Conservation (phyloP, 192 early-diverging fungal genomes). For the Backusella liffmaniae region DNA sequence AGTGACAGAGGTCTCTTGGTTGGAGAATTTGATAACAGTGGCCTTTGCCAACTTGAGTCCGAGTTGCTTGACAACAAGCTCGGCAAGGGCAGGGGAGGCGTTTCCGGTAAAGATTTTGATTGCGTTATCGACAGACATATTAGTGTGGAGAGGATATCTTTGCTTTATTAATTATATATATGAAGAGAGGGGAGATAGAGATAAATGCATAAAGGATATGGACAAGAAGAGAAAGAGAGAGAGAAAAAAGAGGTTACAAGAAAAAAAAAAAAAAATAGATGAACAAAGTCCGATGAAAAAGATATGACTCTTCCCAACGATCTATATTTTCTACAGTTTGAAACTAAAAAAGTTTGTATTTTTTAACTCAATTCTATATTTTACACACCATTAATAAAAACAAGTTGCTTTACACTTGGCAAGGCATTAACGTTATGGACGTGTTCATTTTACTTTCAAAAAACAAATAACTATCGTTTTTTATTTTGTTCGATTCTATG, state of each 20-base stretch:
- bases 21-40: constrained; percentile 93
- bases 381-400: no score
- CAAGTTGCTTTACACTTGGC: no score
- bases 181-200: not conserved
- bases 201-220: not conserved
- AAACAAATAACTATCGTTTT: not conserved
- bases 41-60: constrained; percentile 89
- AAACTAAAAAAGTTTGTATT: no score
- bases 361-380: no score
- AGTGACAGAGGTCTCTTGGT: constrained; percentile 79
- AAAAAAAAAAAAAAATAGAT: not conserved
- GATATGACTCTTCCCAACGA: no score
- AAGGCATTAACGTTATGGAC: no score
- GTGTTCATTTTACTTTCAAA: not conserved
- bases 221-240: not conserved
- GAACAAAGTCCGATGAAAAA: not conserved
- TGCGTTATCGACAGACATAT: constrained; percentile 64
- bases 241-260: not conserved
- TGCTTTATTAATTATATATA: not conserved
- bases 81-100: constrained; percentile 88
- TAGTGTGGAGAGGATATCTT: not conserved
- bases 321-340: no score
- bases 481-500: not conserved
- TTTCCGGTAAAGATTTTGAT: constrained; percentile 98
- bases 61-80: constrained; percentile 88